Base-by-base conservation (phyloP, 495 filamentous ascomycete genomes). In the Lasiosphaeria ovina region DNA sequence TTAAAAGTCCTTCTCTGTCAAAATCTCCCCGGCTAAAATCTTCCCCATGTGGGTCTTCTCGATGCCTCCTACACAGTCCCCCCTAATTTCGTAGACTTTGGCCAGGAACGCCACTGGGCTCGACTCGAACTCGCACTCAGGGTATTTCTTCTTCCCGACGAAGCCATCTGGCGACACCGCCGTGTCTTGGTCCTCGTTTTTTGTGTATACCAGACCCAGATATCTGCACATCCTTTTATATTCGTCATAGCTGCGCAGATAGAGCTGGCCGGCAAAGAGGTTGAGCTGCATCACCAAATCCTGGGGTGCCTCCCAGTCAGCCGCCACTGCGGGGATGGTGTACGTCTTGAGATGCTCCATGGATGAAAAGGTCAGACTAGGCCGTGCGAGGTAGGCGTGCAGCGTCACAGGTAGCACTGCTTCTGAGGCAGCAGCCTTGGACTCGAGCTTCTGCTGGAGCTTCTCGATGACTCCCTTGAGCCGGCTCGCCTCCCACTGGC, bases 191-290 rank as follows among this genome's bases (percentile, higher is more conserved):
- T 51, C 61, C 16, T 57, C 40, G 34, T 69, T 65, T 47, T 55
- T 58, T 1, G 9, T 54, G 51, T 65, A 65, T n/a, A 72, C 62
- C 8, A 82, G 68, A 3, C 84, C 81, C 1, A 91, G 68, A 59
- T 82, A 85, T 0, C 71, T 60, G 60, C 84, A 89, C 3, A 84
- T 47, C 8, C 65, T 57, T 7, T 72, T 44, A 64, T 89, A 91
- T 48, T 88, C 79, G 3, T 69, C 54, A 54, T 77, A 84, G 1
- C 71, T 75, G 4, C 61, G 57, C 17, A 91, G 69, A 67, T 88
- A 91, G 1, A 91, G 76, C 59, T 87, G 83, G 9, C 88, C 87
- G 1, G 88, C 77, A 64, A 90, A 91, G 6, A 91, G 74, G 61
- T 87, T 87, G 11, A 90, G 76, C 53, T 86, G 76, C 3, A 74